A percentile compares a stretch with the other conserved stretches of the same genome.
Conservation (phyloP, 805 yeast genomes). For the Candida montana region DNA sequence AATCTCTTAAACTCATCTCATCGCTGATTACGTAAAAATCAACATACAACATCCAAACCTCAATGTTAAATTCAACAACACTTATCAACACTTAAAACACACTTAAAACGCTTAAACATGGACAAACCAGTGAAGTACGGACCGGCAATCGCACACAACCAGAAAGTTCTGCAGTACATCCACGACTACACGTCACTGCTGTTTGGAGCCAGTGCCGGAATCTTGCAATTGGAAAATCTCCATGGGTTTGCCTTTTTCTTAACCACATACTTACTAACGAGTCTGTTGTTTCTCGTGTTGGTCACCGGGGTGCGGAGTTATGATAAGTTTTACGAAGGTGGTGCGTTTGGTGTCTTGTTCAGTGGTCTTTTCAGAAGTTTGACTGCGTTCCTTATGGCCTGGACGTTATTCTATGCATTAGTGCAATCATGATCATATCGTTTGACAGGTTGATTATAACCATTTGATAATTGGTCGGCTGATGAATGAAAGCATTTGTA, state of each 20-base stretch:
- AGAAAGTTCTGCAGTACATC: constrained; percentile 18
- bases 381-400: constrained; percentile 20
- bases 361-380: constrained; percentile 15
- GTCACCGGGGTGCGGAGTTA: constrained; percentile 7
- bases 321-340: constrained; percentile 12
- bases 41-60: too few relatives aligned
- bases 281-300: constrained; percentile 8
- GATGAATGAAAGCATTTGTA: too few relatives aligned
- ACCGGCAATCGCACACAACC: constrained; percentile 1
- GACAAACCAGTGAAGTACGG: constrained; percentile 21
- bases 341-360: constrained; percentile 11
- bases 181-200: constrained; percentile 22
- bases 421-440: constrained; percentile 17
- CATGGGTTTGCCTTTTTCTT: constrained; percentile 20
- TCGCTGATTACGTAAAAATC: too few relatives aligned
- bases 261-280: constrained; percentile 4
- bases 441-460: too few relatives aligned
- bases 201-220: constrained; percentile 21
- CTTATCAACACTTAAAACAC: neutral
- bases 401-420: constrained; percentile 24
- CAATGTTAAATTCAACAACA: neutral
- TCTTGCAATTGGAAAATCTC: constrained; percentile 20
- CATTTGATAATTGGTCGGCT: too few relatives aligned
- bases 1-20: too few relatives aligned
- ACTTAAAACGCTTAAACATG: too few relatives aligned